These are phyloP conservation scores for Brettanomyces naardenensis DNA, from an alignment of 805 yeast genomes.

Conservation along the genomic window DNA sequence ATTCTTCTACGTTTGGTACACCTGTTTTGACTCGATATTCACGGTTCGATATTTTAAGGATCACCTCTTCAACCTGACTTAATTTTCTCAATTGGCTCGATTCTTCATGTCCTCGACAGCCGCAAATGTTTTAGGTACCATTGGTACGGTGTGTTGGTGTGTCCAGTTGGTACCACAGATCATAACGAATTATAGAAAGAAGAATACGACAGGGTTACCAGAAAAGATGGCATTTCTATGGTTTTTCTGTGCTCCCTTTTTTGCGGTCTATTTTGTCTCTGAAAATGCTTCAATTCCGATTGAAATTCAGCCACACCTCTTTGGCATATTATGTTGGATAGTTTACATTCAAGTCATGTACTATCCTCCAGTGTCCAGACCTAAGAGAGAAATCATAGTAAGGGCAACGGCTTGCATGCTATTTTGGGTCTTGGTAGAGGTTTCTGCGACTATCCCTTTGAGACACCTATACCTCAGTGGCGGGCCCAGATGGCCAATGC, in stretches of 20 bases:
- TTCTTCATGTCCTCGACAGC: conserved; percentile 32
- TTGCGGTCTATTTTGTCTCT: conserved; percentile 41
- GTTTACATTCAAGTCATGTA: conserved; percentile 43
- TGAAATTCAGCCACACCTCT: conserved; percentile 45
- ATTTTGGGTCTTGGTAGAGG: conserved; percentile 33
- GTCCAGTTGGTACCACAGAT: conserved; percentile 76
- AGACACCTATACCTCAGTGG: conserved; percentile 32
- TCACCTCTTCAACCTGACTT: too few species aligned
- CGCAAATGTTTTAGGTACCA: conserved; percentile 72
- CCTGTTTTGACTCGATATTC: too few species aligned
- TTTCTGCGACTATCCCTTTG: conserved; percentile 43
- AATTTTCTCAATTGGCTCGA: too few species aligned
- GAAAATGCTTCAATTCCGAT: conserved; percentile 43
- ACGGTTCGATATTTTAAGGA: too few species aligned
- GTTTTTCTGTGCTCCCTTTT: conserved; percentile 56
- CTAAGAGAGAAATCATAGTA: conserved; percentile 23
- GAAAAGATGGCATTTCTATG: conserved; percentile 84
- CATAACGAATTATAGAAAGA: conserved; percentile 59
- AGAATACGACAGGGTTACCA: conserved; percentile 82
- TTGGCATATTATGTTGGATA: conserved; percentile 41
- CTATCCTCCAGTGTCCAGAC: conserved; percentile 40
- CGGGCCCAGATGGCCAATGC: conserved; percentile 37
- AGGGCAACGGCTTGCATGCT: conserved; percentile 28
- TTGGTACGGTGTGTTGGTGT: conserved; percentile 92
- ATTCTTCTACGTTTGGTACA: too few species aligned